A percentile compares a stretch with the other conserved stretches of the same genome.
Evolutionary conservation across 441 rosid species (phyloP).

Genomic region (Corymbia citriodora): DNA sequence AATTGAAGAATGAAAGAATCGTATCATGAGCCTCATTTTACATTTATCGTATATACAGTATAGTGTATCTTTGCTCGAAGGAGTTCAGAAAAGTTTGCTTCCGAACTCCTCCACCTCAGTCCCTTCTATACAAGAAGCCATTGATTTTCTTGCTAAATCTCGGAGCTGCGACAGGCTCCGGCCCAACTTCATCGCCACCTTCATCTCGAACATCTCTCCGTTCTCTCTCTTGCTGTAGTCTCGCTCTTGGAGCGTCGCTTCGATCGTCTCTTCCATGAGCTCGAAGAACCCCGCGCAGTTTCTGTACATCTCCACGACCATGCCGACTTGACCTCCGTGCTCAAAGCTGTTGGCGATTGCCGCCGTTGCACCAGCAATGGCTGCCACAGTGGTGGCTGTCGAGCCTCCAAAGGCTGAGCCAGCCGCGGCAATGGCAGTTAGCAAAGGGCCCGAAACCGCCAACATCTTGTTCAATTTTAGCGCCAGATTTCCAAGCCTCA

Average conservation of each 20-base stretch:
- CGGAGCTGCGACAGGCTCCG: slow-evolving; percentile 11
- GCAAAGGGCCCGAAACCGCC: not conserved
- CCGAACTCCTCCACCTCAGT: slow-evolving; percentile 1
- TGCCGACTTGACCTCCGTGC: slow-evolving; percentile 10
- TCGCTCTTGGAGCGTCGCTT: not conserved
- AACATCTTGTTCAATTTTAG: slow-evolving; percentile 2
- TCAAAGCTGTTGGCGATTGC: not conserved
- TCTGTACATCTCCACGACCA: slow-evolving; percentile 15
- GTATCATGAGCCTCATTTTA: not conserved
- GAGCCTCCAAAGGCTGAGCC: not conserved
- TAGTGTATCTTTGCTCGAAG: not conserved
- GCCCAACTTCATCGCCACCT: slow-evolving; percentile 6
- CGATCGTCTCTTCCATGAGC: slow-evolving; percentile 1
- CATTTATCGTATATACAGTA: not conserved
- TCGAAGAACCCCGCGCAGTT: not conserved
- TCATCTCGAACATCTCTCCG: slow-evolving; percentile 5
- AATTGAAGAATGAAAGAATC: not conserved
- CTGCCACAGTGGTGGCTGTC: not conserved
- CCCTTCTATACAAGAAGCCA: not conserved
- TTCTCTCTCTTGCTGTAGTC: slow-evolving; percentile 2
- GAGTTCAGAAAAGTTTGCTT: slow-evolving; percentile 10
- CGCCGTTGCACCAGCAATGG: not conserved
- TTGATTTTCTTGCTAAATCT: slow-evolving; percentile 6
- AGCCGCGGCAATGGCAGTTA: not conserved
- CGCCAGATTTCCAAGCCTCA: slow-evolving; percentile 2